Conservation (phyloP, 2,329 filamentous ascomycete genomes). For the Tolypocladium sp. region DNA sequence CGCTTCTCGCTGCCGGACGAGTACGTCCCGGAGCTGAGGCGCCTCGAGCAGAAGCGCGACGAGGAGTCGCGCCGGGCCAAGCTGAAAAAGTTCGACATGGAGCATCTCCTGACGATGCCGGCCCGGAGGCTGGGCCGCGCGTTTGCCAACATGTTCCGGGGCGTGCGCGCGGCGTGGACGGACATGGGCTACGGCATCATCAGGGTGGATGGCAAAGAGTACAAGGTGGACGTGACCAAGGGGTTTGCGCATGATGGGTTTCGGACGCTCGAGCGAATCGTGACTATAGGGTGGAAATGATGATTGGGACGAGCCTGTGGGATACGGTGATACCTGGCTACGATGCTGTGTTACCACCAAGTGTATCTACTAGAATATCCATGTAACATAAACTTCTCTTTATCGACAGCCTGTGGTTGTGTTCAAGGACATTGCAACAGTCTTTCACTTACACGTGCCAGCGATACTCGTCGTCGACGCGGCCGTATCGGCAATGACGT, state of each 20-base stretch:
- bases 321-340: not conserved
- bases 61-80: slow-evolving; percentile 28
- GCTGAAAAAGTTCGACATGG: slow-evolving; percentile 40
- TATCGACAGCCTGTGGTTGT: not conserved
- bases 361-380: not conserved
- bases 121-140: slow-evolving; percentile 41
- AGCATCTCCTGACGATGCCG: slow-evolving; percentile 47
- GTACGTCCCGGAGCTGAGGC: slow-evolving; percentile 24
- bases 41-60: slow-evolving; percentile 19
- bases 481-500: not conserved
- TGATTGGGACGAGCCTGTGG: not conserved
- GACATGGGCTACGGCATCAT: slow-evolving; percentile 48
- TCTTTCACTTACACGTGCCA: not conserved
- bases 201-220: slow-evolving; percentile 34
- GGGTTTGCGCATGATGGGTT: slow-evolving; percentile 53
- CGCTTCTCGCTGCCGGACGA: slow-evolving; percentile 28
- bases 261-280: slow-evolving; percentile 46
- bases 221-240: slow-evolving; percentile 48
- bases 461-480: not conserved
- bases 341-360: not conserved
- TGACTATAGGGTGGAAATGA: slow-evolving; percentile 20
- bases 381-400: not conserved
- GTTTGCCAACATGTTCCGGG: slow-evolving; percentile 30
- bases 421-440: not conserved
- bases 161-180: slow-evolving; percentile 41